Percentiles rank a stretch among this genome's conserved stretches.
Conservation (phyloP, 495 filamentous ascomycete species). For the Neurospora sp. region DNA sequence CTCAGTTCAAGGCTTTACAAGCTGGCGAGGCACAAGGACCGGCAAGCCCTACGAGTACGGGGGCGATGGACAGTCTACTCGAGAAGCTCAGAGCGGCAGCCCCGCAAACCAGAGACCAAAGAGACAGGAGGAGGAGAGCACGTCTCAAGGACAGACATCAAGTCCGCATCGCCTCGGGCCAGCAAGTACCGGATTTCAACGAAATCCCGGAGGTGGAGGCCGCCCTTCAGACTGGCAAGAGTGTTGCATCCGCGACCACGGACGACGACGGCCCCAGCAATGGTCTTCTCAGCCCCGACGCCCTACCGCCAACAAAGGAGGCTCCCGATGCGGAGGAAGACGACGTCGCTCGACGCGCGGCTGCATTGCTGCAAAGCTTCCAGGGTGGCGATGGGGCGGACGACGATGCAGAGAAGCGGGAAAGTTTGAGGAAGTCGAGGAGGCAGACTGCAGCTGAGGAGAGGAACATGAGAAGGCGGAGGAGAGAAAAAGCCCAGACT, state of each 20-base stretch:
- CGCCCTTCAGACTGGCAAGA: constrained; percentile 12
- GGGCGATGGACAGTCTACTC: constrained; percentile 93
- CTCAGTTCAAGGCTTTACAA: constrained; percentile 45
- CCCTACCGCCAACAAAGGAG: constrained; percentile 23
- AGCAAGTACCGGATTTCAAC: constrained; percentile 63
- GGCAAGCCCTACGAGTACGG: constrained; percentile 63
- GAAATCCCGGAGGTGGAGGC: constrained; percentile 41
- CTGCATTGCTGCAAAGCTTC: constrained; percentile 70
- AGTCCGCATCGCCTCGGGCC: constrained; percentile 80
- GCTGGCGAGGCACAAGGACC: constrained; percentile 41
- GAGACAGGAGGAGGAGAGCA: constrained; percentile 78
- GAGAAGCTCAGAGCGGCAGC: constrained; percentile 92
- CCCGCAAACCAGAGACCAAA: constrained; percentile 74
- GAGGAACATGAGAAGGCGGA: constrained; percentile 46
- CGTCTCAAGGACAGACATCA: constrained; percentile 84
- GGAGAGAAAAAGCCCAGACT: constrained; percentile 37
- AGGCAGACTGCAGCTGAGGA: constrained; percentile 65
- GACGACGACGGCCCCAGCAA: constrained; percentile 25
- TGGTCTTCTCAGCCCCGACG: constrained; percentile 21
- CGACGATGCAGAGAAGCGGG: constrained; percentile 44
- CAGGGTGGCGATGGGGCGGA: constrained; percentile 51
- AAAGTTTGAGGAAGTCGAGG: constrained; percentile 46
- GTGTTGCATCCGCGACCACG: constrained; percentile 11
- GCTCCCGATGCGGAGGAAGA: constrained; percentile 48
- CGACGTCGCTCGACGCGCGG: constrained; percentile 72